Evolutionary conservation across 2,329 filamentous ascomycete genomes (phyloP).

Genomic region (Calonectria multiphialidica): DNA sequence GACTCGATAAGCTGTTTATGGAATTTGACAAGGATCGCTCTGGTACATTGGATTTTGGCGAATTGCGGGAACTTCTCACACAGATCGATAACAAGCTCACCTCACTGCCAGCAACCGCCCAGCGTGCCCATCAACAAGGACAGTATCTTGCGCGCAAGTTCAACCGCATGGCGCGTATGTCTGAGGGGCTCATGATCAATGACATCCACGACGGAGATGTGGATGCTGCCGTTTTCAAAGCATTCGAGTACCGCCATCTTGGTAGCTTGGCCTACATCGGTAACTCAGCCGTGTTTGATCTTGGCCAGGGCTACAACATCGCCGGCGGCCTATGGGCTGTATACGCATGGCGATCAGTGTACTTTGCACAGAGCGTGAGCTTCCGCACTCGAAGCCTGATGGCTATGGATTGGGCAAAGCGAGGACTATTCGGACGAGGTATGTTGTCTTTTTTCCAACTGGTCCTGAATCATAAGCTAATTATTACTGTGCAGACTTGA

Average conservation of each 20-base stretch:
- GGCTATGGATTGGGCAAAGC: slow-evolving; percentile 99
- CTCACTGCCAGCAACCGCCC: slow-evolving; percentile 92
- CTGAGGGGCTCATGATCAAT: slow-evolving; percentile 82
- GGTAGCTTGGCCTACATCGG: slow-evolving; percentile 95
- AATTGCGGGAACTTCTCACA: slow-evolving; percentile 86
- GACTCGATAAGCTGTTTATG: slow-evolving; percentile 90
- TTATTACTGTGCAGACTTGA: slow-evolving; percentile 55
- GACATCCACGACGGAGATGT: slow-evolving; percentile 89
- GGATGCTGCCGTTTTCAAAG: slow-evolving; percentile 92
- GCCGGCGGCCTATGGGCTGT: slow-evolving; percentile 91
- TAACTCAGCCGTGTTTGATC: slow-evolving; percentile 95
- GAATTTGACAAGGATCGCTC: slow-evolving; percentile 94
- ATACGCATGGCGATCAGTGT: slow-evolving; percentile 95
- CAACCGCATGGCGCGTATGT: slow-evolving; percentile 86
- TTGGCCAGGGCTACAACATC: slow-evolving; percentile 80
- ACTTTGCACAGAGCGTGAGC: slow-evolving; percentile 98
- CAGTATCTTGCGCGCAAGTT: slow-evolving; percentile 93
- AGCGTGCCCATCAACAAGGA: slow-evolving; percentile 96
- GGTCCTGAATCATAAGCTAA: slow-evolving; percentile 20
- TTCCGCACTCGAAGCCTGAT: slow-evolving; percentile 88
- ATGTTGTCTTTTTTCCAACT: slow-evolving; percentile 50
- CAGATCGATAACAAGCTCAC: slow-evolving; percentile 97
- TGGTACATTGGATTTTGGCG: slow-evolving; percentile 93
- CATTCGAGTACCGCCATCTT: slow-evolving; percentile 93
- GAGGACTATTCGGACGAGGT: slow-evolving; percentile 96